A percentile compares a stretch with the other conserved stretches of the same genome.
Conservation (phyloP, 2,329 filamentous ascomycete species). For the Claviceps monticola region DNA sequence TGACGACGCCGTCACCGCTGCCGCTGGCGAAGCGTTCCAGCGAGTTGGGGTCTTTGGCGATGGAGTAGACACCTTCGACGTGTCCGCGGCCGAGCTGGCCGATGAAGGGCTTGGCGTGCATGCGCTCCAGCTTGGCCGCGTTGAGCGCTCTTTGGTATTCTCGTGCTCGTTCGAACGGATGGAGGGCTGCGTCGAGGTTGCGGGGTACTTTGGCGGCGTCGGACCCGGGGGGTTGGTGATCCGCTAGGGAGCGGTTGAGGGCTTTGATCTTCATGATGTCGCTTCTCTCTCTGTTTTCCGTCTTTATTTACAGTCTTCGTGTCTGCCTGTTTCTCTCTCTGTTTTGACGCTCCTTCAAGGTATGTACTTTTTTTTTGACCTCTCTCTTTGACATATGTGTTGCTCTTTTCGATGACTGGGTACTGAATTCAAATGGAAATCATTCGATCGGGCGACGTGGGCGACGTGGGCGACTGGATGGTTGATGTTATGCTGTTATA, state of each 20-base stretch:
- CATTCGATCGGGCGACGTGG: background rate
- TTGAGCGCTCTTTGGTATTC: slow-evolving; percentile 50
- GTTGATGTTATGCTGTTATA: background rate
- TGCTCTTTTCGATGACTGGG: too few relatives aligned
- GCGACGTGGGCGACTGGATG: background rate
- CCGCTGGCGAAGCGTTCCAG: slow-evolving; percentile 67
- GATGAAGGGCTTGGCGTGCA: slow-evolving; percentile 67
- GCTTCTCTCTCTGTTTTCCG: background rate
- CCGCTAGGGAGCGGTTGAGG: slow-evolving; percentile 49
- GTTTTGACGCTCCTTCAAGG: background rate
- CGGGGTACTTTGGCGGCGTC: slow-evolving; percentile 51
- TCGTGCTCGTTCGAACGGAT: slow-evolving; percentile 81
- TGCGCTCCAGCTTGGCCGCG: slow-evolving; percentile 84
- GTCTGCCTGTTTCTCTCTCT: background rate
- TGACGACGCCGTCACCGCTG: slow-evolving; percentile 83
- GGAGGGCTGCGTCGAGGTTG: slow-evolving; percentile 70
- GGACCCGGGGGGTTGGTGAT: slow-evolving; percentile 53
- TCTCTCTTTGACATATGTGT: too few relatives aligned
- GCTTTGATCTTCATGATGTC: slow-evolving; percentile 46
- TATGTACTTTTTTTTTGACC: too few relatives aligned
- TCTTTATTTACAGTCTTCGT: background rate
- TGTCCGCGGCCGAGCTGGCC: slow-evolving; percentile 80
- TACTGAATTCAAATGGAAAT: background rate
- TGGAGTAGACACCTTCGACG: slow-evolving; percentile 71
- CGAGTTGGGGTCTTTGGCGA: slow-evolving; percentile 66